A percentile compares a stretch with the other conserved stretches of the same genome.
Evolutionary conservation across 495 filamentous ascomycete genomes (phyloP).

Genomic region (Bombardia bombarda): DNA sequence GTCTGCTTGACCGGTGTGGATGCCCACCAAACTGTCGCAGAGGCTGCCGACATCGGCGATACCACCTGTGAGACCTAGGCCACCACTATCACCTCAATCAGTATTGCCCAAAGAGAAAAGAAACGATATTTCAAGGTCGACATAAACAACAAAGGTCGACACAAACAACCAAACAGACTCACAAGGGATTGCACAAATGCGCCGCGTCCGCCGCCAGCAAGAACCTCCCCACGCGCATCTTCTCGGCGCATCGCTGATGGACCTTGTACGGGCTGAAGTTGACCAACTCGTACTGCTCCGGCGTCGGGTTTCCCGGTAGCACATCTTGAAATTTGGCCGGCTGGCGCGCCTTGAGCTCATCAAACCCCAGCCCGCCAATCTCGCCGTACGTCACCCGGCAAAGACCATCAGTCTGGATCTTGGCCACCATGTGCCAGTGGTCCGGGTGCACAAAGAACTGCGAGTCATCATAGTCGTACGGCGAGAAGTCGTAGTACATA

Average conservation of each 20-base stretch:
- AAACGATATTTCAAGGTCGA: no score
- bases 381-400: slow-evolving; percentile 51
- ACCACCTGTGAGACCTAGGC: slow-evolving; percentile 45
- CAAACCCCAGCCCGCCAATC: slow-evolving; percentile 30
- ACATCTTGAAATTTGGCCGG: slow-evolving; percentile 40
- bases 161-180: slow-evolving; percentile 1
- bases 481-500: slow-evolving; percentile 18
- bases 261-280: slow-evolving; percentile 45
- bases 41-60: slow-evolving; percentile 45
- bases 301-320: slow-evolving; percentile 46
- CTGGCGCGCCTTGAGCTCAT: slow-evolving; percentile 40
- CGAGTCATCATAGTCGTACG: slow-evolving; percentile 37
- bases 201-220: slow-evolving; percentile 52
- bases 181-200: slow-evolving; percentile 43
- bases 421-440: slow-evolving; percentile 47
- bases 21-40: slow-evolving; percentile 40
- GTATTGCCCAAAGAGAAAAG: no score
- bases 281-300: slow-evolving; percentile 39
- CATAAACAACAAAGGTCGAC: no score
- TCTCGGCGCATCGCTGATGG: slow-evolving; percentile 45
- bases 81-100: no score
- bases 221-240: slow-evolving; percentile 41
- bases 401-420: slow-evolving; percentile 45
- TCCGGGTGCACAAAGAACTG: slow-evolving; percentile 47
- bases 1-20: slow-evolving; percentile 35